Percentiles rank a stretch among this genome's conserved stretches.
These are phyloP conservation scores for Schrenkiella parvula DNA, from an alignment of 345 rosid genomes.

Conservation along the genomic window DNA sequence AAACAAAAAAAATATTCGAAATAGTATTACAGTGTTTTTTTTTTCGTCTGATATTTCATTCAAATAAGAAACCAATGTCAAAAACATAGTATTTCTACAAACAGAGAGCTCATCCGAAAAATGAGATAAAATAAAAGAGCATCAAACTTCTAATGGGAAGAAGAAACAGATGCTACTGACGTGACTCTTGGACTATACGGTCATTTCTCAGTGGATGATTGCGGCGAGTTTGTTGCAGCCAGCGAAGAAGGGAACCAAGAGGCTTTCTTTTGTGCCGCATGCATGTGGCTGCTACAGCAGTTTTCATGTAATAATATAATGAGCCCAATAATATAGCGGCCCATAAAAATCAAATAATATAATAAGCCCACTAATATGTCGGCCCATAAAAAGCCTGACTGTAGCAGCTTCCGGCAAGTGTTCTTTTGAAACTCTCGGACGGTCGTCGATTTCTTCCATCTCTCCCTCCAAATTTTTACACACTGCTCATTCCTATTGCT, in stretches of 20 bases:
- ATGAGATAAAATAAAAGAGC: too few relatives aligned
- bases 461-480: conserved; percentile 25
- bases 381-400: neutral
- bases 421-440: neutral
- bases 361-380: neutral
- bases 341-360: neutral
- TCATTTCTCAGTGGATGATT: neutral
- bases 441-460: neutral
- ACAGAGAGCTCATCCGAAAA: too few relatives aligned
- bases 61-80: too few relatives aligned
- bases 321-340: neutral
- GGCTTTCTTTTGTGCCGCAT: neutral
- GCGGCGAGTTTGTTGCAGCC: neutral
- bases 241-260: neutral
- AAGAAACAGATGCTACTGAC: too few relatives aligned
- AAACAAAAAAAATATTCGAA: too few relatives aligned
- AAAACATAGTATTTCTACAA: too few relatives aligned
- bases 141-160: too few relatives aligned
- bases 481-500: neutral
- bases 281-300: conserved; percentile 4
- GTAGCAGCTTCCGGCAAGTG: neutral
- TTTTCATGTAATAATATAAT: neutral
- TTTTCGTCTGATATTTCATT: too few relatives aligned
- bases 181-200: too few relatives aligned
- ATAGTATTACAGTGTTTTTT: too few relatives aligned